Evolutionary conservation across 306 rosid species (phyloP).

Genomic region (Fagus crenata): DNA sequence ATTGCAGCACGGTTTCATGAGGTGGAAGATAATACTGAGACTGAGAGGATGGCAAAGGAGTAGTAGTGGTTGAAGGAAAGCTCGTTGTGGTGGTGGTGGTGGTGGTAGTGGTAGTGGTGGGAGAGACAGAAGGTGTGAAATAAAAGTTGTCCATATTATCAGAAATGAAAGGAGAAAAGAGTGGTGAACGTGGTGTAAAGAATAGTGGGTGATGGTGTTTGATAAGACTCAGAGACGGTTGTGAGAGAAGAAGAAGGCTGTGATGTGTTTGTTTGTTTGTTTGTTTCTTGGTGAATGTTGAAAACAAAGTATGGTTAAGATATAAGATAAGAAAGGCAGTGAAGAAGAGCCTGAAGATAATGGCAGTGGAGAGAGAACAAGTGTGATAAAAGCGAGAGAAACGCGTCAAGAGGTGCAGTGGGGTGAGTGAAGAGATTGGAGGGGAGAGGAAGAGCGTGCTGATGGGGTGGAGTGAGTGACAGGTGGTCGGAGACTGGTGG

Average conservation of each 20-base stretch:
- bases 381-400: conserved; percentile 34
- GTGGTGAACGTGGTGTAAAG: neutral
- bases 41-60: neutral
- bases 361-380: conserved; percentile 30
- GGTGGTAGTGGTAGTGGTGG: neutral
- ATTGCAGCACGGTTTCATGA: neutral
- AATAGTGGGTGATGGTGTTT: neutral
- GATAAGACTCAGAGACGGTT: neutral
- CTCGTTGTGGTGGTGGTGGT: neutral
- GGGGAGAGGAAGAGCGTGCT: conserved; percentile 4
- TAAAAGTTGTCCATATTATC: conserved; percentile 31
- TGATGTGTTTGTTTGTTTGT: neutral
- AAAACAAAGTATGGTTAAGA: neutral
- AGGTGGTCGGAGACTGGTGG: conserved; percentile 44
- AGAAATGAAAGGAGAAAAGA: neutral
- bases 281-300: neutral
- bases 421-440: neutral
- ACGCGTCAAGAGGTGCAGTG: conserved; percentile 19
- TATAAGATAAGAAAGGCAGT: neutral
- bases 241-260: neutral
- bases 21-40: conserved; percentile 1
- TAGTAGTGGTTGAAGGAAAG: neutral
- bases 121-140: neutral
- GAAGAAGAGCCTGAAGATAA: neutral
- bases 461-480: conserved; percentile 40